Evolutionary conservation across 1,284 basidiomycete genomes (phyloP), one percentile per base, ranked within the genome.

Genomic region (Pisolithus thermaeus): DNA sequence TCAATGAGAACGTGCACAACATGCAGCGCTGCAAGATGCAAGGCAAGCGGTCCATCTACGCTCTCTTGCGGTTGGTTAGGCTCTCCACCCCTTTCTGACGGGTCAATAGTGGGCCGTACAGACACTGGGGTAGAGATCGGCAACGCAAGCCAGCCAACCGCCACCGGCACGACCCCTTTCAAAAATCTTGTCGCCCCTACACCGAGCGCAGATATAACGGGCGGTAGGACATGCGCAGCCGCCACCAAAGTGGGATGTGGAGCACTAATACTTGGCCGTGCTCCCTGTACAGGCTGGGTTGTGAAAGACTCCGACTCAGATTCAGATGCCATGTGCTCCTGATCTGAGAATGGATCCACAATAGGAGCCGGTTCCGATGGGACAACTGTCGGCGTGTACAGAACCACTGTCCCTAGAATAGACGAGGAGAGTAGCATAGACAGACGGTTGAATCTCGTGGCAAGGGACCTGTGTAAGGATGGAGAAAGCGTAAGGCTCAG

Each of bases 151-250:
- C 62, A 67, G 45, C 59, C 63, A 1, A 48, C 46, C 27, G 66
- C 46, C 18, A 67, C 49, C 6, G 64, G 56, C 23, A 64, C 37
- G 6, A 64, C 11, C n/a, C 59, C 62, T 73, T 88, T 87, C 20
- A 91, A 68, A 63, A 81, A 92, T 35, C 90, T 74, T 7, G 73
- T 68, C 18, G 74, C 71, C 0, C 84, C 86, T 27, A 83, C 71
- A 2, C 78, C 81, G 14, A 92, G 71, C 1, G 74, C 73, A 18
- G 62, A 61, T 7, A 91, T 59, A 9, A 90, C 58, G 2, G 64
- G 60, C 0, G 82, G 80, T 20, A 91, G 71, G 3, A 71, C 74
- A 18, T 83, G 76, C 14, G 84, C 65, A 7, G 83, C 79, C 7
- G 85, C 83, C 48, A 77, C 61, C 37, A 91, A 70, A 8, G 78